A percentile compares a stretch with the other conserved stretches of the same genome.
These are phyloP conservation scores for Microdochium bolleyi DNA, from an alignment of 2,329 filamentous ascomycete species.

Conservation along the genomic window DNA sequence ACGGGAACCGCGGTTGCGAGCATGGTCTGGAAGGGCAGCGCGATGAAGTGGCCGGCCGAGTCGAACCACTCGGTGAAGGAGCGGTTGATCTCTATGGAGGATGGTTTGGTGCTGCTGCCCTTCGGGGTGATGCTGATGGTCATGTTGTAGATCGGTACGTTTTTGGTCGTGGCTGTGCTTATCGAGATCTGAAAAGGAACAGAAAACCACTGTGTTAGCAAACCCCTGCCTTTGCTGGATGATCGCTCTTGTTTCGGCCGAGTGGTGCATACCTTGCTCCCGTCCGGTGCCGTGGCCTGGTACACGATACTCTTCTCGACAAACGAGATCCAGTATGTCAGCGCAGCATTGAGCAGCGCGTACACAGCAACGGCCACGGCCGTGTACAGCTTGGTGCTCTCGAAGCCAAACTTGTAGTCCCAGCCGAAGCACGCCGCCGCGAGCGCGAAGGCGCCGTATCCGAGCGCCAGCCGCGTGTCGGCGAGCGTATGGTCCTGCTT, in stretches of 20 bases:
- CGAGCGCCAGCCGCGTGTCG: conserved; percentile 76
- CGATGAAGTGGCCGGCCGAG: conserved; percentile 60
- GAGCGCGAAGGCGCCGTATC: conserved; percentile 74
- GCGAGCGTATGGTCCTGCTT: conserved; percentile 71
- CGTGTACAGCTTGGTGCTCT: conserved; percentile 75
- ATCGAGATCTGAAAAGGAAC: conserved; percentile 55
- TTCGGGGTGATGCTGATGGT: conserved; percentile 48
- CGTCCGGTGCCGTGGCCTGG: conserved; percentile 58
- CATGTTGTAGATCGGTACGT: conserved; percentile 73
- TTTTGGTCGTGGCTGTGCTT: conserved; percentile 65
- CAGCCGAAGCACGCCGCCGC: conserved; percentile 79
- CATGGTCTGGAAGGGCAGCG: conserved; percentile 70
- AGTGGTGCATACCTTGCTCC: conserved; percentile 23
- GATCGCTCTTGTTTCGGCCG: too few species aligned
- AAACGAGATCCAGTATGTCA: conserved; percentile 77
- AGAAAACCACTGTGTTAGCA: not conserved
- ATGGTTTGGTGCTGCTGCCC: conserved; percentile 27
- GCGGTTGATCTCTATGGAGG: conserved; percentile 42
- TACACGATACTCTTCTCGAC: conserved; percentile 82
- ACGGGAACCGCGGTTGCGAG: conserved; percentile 60
- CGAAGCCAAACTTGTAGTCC: conserved; percentile 89
- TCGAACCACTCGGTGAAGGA: conserved; percentile 76
- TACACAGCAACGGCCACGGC: conserved; percentile 73
- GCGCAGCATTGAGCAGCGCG: conserved; percentile 64
- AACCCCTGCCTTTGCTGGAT: too few species aligned